phyloP scores from a whole-genome alignment of 495 filamentous ascomycete genomes.

The Penicillium diatomitis region DNA sequence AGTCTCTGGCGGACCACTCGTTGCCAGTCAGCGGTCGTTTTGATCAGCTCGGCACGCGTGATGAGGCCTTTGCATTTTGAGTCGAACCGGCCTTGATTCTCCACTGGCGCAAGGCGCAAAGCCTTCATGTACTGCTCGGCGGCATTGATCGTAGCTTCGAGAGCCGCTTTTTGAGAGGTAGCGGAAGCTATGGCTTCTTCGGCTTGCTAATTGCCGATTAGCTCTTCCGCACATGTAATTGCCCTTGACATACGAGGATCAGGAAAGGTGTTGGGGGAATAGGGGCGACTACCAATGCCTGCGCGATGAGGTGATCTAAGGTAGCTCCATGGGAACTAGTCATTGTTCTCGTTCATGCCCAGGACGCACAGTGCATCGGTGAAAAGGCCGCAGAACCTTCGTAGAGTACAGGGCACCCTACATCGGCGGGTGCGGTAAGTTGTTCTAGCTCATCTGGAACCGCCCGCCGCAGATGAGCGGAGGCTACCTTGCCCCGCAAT shows the following conservation, averaged over 20 bases:
- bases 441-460: too few relatives aligned
- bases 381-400: neutral
- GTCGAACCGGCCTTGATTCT: conserved; percentile 51
- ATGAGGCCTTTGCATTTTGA: conserved; percentile 58
- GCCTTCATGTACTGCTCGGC: conserved; percentile 74
- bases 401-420: too few relatives aligned
- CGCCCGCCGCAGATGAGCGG: too few relatives aligned
- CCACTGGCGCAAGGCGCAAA: conserved; percentile 39
- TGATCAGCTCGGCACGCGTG: conserved; percentile 63
- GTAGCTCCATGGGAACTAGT: conserved; percentile 19
- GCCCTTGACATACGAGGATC: neutral
- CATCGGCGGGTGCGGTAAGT: too few relatives aligned
- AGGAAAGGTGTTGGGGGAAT: neutral
- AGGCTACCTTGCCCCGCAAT: too few relatives aligned
- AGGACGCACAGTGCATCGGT: neutral
- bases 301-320: conserved; percentile 13
- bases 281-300: conserved; percentile 5
- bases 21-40: conserved; percentile 36
- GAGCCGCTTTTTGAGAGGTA: conserved; percentile 54
- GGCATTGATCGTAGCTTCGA: conserved; percentile 63
- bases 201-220: conserved; percentile 43
- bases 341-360: conserved; percentile 16
- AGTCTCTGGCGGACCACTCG: conserved; percentile 14
- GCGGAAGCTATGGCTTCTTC: conserved; percentile 47
- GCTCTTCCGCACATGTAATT: neutral